phyloP scores from a whole-genome alignment of 768 basidiomycete species.

The Cyclocybe aegerita region DNA sequence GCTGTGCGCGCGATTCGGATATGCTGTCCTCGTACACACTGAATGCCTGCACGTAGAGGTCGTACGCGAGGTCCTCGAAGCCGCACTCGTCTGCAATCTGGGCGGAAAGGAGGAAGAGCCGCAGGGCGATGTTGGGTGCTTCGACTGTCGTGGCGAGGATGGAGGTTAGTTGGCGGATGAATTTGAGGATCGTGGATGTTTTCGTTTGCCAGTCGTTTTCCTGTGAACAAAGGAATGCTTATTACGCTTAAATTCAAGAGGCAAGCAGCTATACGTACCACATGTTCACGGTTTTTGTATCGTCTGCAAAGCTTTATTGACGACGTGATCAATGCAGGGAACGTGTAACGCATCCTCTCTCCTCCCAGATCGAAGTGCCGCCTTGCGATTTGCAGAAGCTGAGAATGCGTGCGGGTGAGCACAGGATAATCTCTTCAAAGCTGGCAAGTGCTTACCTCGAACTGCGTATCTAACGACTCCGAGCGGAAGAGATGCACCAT shows the following conservation, averaged over 20 bases:
- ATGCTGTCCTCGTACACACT: slow-evolving; percentile 98
- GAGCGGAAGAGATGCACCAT: slow-evolving; percentile 96
- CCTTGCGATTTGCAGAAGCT: slow-evolving; percentile 91
- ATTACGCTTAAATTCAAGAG: neutral
- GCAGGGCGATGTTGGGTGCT: slow-evolving; percentile 87
- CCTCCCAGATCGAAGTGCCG: slow-evolving; percentile 89
- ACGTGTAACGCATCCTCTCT: slow-evolving; percentile 94
- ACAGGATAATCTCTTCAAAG: neutral
- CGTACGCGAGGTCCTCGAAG: slow-evolving; percentile 95
- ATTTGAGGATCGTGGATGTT: slow-evolving; percentile 88
- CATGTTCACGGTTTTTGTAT: slow-evolving; percentile 80
- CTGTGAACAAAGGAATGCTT: slow-evolving; percentile 33
- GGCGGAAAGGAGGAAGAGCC: slow-evolving; percentile 93
- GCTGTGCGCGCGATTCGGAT: slow-evolving; percentile 91
- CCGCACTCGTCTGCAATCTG: slow-evolving; percentile 94
- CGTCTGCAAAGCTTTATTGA: slow-evolving; percentile 90
- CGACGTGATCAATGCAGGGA: slow-evolving; percentile 93
- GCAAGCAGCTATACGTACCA: slow-evolving; percentile 39
- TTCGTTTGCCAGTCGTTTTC: slow-evolving; percentile 86
- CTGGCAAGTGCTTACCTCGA: slow-evolving; percentile 61
- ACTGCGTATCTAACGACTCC: slow-evolving; percentile 85
- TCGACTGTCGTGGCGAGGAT: slow-evolving; percentile 94
- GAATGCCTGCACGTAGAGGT: slow-evolving; percentile 97
- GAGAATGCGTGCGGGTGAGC: slow-evolving; percentile 1
- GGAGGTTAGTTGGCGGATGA: slow-evolving; percentile 89